Evolutionary conservation across 2,329 filamentous ascomycete genomes (phyloP).

Genomic region (Pestalotiopsis sp.): DNA sequence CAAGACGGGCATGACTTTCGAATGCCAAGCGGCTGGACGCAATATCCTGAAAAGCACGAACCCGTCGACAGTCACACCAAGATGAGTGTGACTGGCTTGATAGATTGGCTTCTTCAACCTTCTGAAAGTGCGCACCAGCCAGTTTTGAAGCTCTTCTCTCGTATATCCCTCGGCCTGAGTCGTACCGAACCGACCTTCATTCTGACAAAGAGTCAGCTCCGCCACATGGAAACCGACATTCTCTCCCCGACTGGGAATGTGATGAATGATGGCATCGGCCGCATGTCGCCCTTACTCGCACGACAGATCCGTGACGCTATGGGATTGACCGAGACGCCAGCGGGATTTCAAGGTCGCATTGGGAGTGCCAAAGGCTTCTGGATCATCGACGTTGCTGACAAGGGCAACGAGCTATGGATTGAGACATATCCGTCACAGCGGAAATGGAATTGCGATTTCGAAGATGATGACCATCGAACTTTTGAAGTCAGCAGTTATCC

Average conservation of each 20-base stretch:
- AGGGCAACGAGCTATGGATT: constrained; percentile 61
- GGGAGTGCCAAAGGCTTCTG: constrained; percentile 78
- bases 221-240: constrained; percentile 38
- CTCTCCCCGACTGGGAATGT: constrained; percentile 42
- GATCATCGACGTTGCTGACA: constrained; percentile 59
- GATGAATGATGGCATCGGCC: constrained; percentile 70
- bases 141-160: constrained; percentile 59
- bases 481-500: constrained; percentile 64
- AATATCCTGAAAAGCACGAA: constrained; percentile 29
- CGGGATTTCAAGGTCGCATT: constrained; percentile 70
- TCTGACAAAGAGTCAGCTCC: constrained; percentile 50
- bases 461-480: constrained; percentile 55
- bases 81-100: constrained; percentile 41
- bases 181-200: constrained; percentile 49
- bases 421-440: constrained; percentile 67
- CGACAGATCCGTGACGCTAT: constrained; percentile 51
- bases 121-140: constrained; percentile 47
- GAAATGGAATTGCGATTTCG: constrained; percentile 63
- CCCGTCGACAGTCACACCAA: constrained; percentile 23
- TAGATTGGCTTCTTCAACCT: constrained; percentile 56
- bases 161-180: constrained; percentile 57
- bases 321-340: constrained; percentile 57
- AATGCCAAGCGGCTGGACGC: constrained; percentile 24
- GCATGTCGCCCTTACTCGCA: constrained; percentile 65
- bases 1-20: constrained; percentile 49